Evolutionary conservation across 257 asterid genomes (phyloP).

Genomic region (Rubia yunnanensis): DNA sequence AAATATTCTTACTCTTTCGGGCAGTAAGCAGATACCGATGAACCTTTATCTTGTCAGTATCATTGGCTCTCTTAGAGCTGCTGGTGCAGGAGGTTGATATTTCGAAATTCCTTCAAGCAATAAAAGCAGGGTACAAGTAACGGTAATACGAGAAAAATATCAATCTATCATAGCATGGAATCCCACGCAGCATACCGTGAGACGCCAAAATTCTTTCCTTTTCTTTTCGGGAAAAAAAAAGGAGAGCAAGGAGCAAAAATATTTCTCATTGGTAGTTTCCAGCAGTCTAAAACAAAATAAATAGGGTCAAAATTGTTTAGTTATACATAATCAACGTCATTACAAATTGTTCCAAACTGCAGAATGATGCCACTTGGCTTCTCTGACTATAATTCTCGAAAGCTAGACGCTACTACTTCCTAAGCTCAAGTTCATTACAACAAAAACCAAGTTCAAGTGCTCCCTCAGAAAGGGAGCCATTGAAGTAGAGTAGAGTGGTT

Average conservation of each 20-base stretch:
- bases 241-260: neutral
- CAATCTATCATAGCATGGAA: neutral
- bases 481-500: neutral
- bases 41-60: neutral
- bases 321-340: neutral
- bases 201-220: neutral
- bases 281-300: neutral
- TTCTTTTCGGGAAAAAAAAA: neutral
- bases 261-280: neutral
- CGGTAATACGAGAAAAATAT: neutral
- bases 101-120: neutral
- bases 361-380: neutral
- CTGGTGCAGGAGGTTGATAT: neutral
- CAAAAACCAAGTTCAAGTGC: neutral
- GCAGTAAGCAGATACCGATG: neutral
- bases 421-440: neutral
- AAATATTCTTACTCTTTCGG: neutral
- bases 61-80: neutral
- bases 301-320: neutral
- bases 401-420: neutral
- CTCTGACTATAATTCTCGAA: slow-evolving; percentile 1
- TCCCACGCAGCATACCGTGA: neutral
- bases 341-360: neutral
- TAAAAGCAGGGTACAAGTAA: neutral
- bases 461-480: neutral